phyloP scores from a whole-genome alignment of 2,329 filamentous ascomycete species.

The Aspergillus niger region DNA sequence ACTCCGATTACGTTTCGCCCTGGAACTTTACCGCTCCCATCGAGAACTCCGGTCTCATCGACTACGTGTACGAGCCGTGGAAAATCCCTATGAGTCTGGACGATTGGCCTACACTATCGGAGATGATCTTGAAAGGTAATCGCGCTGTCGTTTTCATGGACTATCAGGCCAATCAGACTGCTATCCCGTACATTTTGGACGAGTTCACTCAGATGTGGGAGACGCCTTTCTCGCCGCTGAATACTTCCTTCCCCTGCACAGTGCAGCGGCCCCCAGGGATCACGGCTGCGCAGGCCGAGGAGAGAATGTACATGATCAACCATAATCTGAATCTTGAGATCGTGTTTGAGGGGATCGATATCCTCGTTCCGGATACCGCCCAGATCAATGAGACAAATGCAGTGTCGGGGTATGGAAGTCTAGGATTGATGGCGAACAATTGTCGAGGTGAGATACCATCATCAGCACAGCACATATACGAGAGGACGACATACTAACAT shows the following conservation, averaged over 20 bases:
- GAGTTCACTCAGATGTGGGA: slow-evolving; percentile 90
- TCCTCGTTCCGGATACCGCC: slow-evolving; percentile 72
- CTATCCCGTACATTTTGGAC: slow-evolving; percentile 86
- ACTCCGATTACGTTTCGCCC: slow-evolving; percentile 71
- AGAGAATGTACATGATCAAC: slow-evolving; percentile 79
- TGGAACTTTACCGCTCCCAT: slow-evolving; percentile 68
- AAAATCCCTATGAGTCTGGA: slow-evolving; percentile 69
- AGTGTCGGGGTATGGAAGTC: slow-evolving; percentile 64
- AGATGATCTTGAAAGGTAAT: slow-evolving; percentile 71
- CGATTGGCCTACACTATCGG: slow-evolving; percentile 80
- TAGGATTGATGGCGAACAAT: slow-evolving; percentile 65
- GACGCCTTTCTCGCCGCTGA: slow-evolving; percentile 76
- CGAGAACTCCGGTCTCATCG: slow-evolving; percentile 68
- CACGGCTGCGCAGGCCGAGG: slow-evolving; percentile 52
- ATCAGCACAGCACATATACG: too few relatives aligned
- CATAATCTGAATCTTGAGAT: slow-evolving; percentile 87
- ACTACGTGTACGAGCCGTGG: slow-evolving; percentile 73
- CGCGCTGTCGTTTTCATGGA: slow-evolving; percentile 81
- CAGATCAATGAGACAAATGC: slow-evolving; percentile 74
- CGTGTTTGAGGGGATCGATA: slow-evolving; percentile 61
- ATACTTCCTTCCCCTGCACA: slow-evolving; percentile 73
- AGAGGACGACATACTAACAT: neutral
- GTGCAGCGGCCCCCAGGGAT: slow-evolving; percentile 75
- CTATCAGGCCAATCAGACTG: slow-evolving; percentile 76
- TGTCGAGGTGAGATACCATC: slow-evolving; percentile 54